Evolutionary conservation across 257 asterid genomes (phyloP).

Genomic region (Solanum etuberosum): DNA sequence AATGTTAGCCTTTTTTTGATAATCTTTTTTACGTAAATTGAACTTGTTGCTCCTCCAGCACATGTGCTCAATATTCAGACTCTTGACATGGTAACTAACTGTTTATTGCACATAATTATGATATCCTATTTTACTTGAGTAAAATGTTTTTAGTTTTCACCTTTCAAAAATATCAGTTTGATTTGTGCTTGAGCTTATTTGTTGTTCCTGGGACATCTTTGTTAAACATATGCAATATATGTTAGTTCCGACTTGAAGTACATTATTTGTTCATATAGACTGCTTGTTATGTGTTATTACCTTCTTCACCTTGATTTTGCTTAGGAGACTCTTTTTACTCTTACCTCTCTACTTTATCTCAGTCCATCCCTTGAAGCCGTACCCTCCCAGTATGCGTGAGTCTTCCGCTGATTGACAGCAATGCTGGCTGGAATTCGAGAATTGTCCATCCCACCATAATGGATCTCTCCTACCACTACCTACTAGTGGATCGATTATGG

Average conservation of each 20-base stretch:
- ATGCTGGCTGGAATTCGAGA: neutral
- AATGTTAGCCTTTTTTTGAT: neutral
- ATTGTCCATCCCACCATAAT: neutral
- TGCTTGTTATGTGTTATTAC: neutral
- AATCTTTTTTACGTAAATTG: constrained; percentile 5
- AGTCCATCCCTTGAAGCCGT: neutral
- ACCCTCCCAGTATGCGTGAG: neutral
- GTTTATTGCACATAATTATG: neutral
- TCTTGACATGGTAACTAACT: constrained; percentile 59
- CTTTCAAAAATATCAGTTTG: neutral
- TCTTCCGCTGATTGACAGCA: neutral
- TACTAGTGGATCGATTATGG: neutral
- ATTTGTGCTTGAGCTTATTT: neutral
- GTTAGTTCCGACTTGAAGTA: neutral
- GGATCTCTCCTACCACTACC: neutral
- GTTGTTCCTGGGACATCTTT: neutral
- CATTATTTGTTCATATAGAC: neutral
- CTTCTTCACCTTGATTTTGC: neutral
- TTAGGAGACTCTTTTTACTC: neutral
- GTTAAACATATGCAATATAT: neutral
- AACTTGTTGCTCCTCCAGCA: constrained; percentile 90
- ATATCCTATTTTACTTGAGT: neutral
- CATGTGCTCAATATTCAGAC: constrained; percentile 85
- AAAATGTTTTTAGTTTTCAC: neutral
- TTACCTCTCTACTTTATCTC: neutral